phyloP scores from a whole-genome alignment of 2,329 filamentous ascomycete genomes.

The Scopulariopsis brevicaulis region DNA sequence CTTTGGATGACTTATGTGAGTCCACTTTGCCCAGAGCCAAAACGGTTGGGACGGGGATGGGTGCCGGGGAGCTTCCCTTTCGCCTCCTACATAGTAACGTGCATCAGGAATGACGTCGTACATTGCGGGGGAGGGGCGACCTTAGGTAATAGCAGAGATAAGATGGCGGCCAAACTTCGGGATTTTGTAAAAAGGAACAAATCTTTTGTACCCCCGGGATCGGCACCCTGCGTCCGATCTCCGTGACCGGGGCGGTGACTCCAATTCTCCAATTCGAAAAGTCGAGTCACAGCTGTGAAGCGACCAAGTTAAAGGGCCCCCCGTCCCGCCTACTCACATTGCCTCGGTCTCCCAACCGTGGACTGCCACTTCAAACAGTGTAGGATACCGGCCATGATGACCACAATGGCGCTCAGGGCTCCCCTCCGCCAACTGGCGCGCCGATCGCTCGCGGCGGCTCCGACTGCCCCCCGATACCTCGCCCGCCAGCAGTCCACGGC shows the following conservation, averaged over 20 bases:
- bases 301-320: background rate
- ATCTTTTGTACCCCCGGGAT: background rate
- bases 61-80: too few species aligned
- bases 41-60: too few species aligned
- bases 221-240: background rate
- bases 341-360: background rate
- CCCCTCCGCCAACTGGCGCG: constrained; percentile 24
- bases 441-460: constrained; percentile 16
- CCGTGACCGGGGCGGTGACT: background rate
- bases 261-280: background rate
- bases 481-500: constrained; percentile 20
- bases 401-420: constrained; percentile 27
- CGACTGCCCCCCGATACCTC: constrained; percentile 21
- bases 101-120: background rate
- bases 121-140: background rate
- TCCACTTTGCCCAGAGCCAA: too few species aligned
- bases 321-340: background rate
- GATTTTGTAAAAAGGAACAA: background rate
- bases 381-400: background rate
- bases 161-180: background rate
- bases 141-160: background rate
- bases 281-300: background rate
- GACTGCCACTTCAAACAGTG: background rate
- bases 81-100: too few species aligned
- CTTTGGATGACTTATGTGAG: too few species aligned